These are phyloP conservation scores for Aciculosporium take DNA, from an alignment of 2,329 filamentous ascomycete species.

Conservation along the genomic window DNA sequence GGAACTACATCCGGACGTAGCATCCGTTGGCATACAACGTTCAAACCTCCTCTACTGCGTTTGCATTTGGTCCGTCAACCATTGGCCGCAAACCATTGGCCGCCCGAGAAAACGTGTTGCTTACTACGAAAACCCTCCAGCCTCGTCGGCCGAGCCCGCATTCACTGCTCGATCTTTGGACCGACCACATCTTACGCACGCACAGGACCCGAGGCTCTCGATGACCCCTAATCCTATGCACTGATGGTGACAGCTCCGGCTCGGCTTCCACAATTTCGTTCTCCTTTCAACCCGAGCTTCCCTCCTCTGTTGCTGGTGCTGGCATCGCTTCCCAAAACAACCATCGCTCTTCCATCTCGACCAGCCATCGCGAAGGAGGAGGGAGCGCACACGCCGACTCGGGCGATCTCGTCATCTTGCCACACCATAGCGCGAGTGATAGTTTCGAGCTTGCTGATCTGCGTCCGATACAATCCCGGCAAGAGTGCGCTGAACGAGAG, in stretches of 20 bases:
- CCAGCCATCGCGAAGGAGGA: constrained; percentile 20
- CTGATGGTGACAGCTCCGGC: neutral
- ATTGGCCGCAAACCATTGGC: too few relatives aligned
- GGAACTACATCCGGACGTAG: too few relatives aligned
- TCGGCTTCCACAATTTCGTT: constrained; percentile 21
- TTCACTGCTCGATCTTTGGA: too few relatives aligned
- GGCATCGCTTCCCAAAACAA: constrained; percentile 10
- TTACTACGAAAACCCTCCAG: too few relatives aligned
- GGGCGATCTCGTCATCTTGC: constrained; percentile 1
- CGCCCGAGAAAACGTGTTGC: too few relatives aligned
- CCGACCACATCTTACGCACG: too few relatives aligned
- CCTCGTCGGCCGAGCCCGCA: too few relatives aligned
- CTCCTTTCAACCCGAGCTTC: constrained; percentile 16
- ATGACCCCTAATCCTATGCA: too few relatives aligned
- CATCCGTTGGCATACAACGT: too few relatives aligned
- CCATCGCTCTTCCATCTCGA: constrained; percentile 12
- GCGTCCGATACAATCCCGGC: constrained; percentile 16
- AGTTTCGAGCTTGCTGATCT: constrained; percentile 30
- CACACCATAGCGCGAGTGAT: constrained; percentile 8
- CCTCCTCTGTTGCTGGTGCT: constrained; percentile 25
- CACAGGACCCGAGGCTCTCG: constrained; percentile 1
- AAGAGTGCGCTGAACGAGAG: constrained; percentile 18
- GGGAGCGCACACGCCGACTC: constrained; percentile 14
- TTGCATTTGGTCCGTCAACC: too few relatives aligned
- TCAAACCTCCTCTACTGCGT: too few relatives aligned